These are phyloP conservation scores for Omphalotus guepiniiformis DNA, from an alignment of 768 basidiomycete species.

Conservation along the genomic window DNA sequence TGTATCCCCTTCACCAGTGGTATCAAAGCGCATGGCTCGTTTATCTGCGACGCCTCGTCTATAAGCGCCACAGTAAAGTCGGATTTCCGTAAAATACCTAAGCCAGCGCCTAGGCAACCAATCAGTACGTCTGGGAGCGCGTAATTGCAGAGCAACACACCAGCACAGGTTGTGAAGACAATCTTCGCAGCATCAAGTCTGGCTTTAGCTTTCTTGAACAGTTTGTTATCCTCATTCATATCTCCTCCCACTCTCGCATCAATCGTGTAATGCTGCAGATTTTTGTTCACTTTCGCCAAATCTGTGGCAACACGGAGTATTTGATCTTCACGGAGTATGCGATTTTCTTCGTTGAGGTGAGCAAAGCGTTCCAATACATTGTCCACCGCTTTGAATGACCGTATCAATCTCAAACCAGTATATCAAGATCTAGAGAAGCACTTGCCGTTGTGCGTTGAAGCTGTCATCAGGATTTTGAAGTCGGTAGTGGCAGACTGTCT, in stretches of 20 bases:
- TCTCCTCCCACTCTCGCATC: slow-evolving; percentile 64
- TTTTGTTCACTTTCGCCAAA: slow-evolving; percentile 54
- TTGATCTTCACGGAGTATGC: slow-evolving; percentile 47
- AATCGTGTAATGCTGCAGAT: slow-evolving; percentile 54
- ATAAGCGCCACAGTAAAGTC: slow-evolving; percentile 61
- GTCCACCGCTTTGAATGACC: slow-evolving; percentile 69
- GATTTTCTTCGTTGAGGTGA: slow-evolving; percentile 35
- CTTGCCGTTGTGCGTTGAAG: slow-evolving; percentile 65
- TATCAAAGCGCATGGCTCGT: slow-evolving; percentile 61
- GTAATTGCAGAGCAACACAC: slow-evolving; percentile 19
- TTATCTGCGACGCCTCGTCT: slow-evolving; percentile 70
- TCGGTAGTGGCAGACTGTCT: slow-evolving; percentile 21
- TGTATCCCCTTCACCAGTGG: slow-evolving; percentile 62
- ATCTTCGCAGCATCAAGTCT: slow-evolving; percentile 52
- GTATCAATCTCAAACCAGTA: not conserved
- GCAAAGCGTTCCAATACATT: slow-evolving; percentile 66
- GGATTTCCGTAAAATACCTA: slow-evolving; percentile 51
- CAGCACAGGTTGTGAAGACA: slow-evolving; percentile 65
- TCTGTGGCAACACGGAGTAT: slow-evolving; percentile 71
- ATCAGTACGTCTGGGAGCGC: not conserved
- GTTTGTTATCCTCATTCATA: slow-evolving; percentile 51
- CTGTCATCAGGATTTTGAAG: slow-evolving; percentile 61
- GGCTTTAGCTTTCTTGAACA: slow-evolving; percentile 56
- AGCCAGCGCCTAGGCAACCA: slow-evolving; percentile 39
- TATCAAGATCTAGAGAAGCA: not conserved